These are phyloP conservation scores for Atkinsonella texensis DNA, from an alignment of 2,329 filamentous ascomycete species.

Conservation along the genomic window DNA sequence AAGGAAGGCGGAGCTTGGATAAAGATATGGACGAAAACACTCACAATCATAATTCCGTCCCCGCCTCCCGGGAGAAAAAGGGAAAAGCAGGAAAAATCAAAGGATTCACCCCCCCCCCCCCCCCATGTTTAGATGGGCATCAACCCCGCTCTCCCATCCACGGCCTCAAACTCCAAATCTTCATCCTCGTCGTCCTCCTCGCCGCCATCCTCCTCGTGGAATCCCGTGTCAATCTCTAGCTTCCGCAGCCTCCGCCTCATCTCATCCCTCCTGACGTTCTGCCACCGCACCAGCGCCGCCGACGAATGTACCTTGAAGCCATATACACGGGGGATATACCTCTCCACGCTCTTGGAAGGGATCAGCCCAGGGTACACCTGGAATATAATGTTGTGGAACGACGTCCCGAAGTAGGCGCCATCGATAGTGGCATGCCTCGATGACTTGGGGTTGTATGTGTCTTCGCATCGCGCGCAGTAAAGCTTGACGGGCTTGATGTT, in stretches of 20 bases:
- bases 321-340: slow-evolving; percentile 84
- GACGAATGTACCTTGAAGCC: slow-evolving; percentile 92
- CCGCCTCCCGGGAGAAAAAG: no score
- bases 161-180: slow-evolving; percentile 28
- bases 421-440: slow-evolving; percentile 91
- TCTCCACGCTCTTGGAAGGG: slow-evolving; percentile 70
- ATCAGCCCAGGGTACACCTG: slow-evolving; percentile 91
- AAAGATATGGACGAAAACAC: no score
- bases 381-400: slow-evolving; percentile 98
- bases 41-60: no score
- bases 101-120: neutral
- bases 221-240: slow-evolving; percentile 66
- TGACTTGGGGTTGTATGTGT: slow-evolving; percentile 97
- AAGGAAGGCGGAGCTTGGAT: no score
- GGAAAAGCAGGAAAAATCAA: no score
- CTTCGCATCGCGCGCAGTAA: slow-evolving; percentile 94
- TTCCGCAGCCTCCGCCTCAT: slow-evolving; percentile 66
- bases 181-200: slow-evolving; percentile 50
- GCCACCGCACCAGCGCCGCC: slow-evolving; percentile 83
- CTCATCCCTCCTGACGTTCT: slow-evolving; percentile 66
- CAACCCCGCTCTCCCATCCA: slow-evolving; percentile 19
- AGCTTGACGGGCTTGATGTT: slow-evolving; percentile 88
- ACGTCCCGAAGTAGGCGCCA: slow-evolving; percentile 94
- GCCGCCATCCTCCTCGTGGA: slow-evolving; percentile 57
- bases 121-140: slow-evolving; percentile 8